phyloP scores from a whole-genome alignment of 1,284 basidiomycete species.

The Ustilago hordei region DNA sequence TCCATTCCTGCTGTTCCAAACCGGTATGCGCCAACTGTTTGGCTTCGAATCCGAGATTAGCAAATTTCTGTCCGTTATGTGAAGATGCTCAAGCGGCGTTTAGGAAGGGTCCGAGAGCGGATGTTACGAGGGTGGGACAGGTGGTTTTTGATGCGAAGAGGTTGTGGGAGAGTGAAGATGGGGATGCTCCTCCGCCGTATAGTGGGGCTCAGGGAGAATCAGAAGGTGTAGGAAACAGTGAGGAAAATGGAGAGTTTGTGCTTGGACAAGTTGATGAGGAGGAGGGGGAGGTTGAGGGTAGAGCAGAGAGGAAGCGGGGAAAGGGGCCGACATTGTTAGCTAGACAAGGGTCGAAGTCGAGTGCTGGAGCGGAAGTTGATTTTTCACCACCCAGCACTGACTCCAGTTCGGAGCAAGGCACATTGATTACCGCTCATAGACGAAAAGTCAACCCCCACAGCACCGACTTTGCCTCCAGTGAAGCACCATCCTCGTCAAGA shows the following conservation, averaged over 20 bases:
- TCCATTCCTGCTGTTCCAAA: constrained; percentile 47
- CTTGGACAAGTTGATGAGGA: constrained; percentile 19
- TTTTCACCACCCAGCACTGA: background rate
- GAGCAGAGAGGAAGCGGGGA: background rate
- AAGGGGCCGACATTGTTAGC: constrained; percentile 10
- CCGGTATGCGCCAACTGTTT: constrained; percentile 42
- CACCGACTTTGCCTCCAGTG: background rate
- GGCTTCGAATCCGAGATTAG: constrained; percentile 29
- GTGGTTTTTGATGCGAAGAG: constrained; percentile 41
- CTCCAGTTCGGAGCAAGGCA: background rate
- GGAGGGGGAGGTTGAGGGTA: background rate
- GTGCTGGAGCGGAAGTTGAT: constrained; percentile 30
- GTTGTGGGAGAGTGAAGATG: constrained; percentile 4
- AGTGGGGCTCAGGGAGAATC: constrained; percentile 1
- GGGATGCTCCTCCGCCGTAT: constrained; percentile 31
- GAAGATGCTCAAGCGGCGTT: constrained; percentile 49
- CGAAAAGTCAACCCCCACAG: constrained; percentile 29
- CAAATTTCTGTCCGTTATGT: constrained; percentile 55
- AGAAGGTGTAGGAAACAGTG: background rate
- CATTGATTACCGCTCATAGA: background rate
- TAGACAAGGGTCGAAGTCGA: constrained; percentile 25
- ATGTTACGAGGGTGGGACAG: constrained; percentile 48
- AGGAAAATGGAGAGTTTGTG: constrained; percentile 18
- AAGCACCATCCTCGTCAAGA: background rate
- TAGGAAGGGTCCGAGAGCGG: constrained; percentile 43